Percentiles rank a stretch among this genome's conserved stretches.
phyloP scores from a whole-genome alignment of 768 basidiomycete species.

The Sistotremastrum niveocremeum region DNA sequence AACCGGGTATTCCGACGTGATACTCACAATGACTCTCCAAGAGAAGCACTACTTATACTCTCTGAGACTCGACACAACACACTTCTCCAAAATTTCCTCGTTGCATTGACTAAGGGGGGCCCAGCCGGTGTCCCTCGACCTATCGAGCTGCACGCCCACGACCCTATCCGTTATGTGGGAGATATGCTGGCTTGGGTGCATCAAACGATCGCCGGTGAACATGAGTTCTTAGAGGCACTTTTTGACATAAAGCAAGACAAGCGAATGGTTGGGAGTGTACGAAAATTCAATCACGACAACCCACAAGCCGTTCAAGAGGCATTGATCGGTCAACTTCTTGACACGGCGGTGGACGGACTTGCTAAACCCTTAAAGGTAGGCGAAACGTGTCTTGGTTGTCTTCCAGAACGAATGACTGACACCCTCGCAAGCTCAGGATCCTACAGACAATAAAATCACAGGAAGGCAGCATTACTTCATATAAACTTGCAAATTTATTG shows the following conservation, averaged over 20 bases:
- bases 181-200: conserved; percentile 99
- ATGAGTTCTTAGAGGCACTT: conserved; percentile 81
- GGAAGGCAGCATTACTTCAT: conserved; percentile 84
- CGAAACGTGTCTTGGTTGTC: not conserved
- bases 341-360: conserved; percentile 68
- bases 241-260: conserved; percentile 56
- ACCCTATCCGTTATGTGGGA: conserved; percentile 90
- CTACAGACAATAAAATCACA: conserved; percentile 88
- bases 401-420: conserved; percentile 1
- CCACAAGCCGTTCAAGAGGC: conserved; percentile 48
- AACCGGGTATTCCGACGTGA: not conserved
- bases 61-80: conserved; percentile 74
- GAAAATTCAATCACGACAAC: conserved; percentile 30
- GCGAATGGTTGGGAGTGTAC: conserved; percentile 66
- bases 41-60: conserved; percentile 64
- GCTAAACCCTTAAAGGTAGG: conserved; percentile 79
- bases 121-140: conserved; percentile 77
- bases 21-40: conserved; percentile 19
- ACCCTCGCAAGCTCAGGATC: conserved; percentile 52
- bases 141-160: conserved; percentile 96
- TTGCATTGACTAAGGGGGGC: conserved; percentile 80
- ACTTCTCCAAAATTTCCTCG: conserved; percentile 68
- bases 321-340: conserved; percentile 70
- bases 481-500: conserved; percentile 87
- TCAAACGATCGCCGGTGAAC: conserved; percentile 88